Conservation (phyloP, 2,329 filamentous ascomycete genomes). For the Teratosphaeria epicoccoides region DNA sequence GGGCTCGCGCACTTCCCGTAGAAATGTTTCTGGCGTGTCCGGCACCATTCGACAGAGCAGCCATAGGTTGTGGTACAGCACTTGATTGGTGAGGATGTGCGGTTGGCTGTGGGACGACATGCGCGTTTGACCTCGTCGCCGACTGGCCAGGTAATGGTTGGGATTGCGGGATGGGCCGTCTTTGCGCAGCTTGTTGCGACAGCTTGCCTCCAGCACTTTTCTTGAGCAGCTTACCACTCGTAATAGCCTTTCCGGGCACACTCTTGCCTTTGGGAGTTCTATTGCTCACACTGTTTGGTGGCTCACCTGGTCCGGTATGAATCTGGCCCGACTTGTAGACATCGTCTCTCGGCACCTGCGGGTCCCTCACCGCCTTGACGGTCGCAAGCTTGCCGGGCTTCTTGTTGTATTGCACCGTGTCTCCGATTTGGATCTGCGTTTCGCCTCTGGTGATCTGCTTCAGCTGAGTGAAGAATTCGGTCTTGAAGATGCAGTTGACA, state of each 20-base stretch:
- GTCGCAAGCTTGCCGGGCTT: slow-evolving; percentile 86
- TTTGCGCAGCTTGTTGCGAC: slow-evolving; percentile 42
- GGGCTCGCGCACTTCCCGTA: slow-evolving; percentile 34
- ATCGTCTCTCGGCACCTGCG: slow-evolving; percentile 59
- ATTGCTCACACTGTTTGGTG: slow-evolving; percentile 68
- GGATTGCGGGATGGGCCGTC: slow-evolving; percentile 40
- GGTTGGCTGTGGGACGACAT: slow-evolving; percentile 20
- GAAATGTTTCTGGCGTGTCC: slow-evolving; percentile 31
- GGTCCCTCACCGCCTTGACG: slow-evolving; percentile 86
- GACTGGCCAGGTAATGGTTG: slow-evolving; percentile 23
- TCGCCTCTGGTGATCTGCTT: slow-evolving; percentile 67
- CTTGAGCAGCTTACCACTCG: slow-evolving; percentile 78
- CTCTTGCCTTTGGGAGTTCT: slow-evolving; percentile 82
- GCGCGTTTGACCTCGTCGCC: slow-evolving; percentile 13
- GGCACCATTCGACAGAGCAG: slow-evolving; percentile 39
- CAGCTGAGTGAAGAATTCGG: slow-evolving; percentile 91
- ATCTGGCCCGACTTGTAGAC: slow-evolving; percentile 89
- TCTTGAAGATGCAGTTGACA: slow-evolving; percentile 88
- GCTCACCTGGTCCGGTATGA: slow-evolving; percentile 75
- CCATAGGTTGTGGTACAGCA: slow-evolving; percentile 3
- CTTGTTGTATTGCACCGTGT: slow-evolving; percentile 89
- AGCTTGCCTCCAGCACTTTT: slow-evolving; percentile 64
- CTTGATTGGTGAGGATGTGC: slow-evolving; percentile 25
- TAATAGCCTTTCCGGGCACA: slow-evolving; percentile 80
- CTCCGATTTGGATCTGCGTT: slow-evolving; percentile 71